Conservation (phyloP, 2,329 filamentous ascomycete genomes). For the Coleophoma eucalyptorum region DNA sequence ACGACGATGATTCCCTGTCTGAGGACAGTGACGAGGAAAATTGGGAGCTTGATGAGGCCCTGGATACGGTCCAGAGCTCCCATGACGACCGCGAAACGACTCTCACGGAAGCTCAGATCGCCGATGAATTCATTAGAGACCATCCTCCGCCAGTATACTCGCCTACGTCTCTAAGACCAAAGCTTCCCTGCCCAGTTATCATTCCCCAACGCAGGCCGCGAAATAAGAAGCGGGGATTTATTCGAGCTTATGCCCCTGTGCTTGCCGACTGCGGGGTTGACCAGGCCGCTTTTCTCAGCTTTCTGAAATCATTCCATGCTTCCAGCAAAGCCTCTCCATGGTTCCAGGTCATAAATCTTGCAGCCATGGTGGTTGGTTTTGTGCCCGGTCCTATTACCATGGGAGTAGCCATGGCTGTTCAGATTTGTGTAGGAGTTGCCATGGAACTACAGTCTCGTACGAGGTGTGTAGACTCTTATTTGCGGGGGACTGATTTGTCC, state of each 20-base stretch:
- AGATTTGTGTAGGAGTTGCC: slow-evolving; percentile 36
- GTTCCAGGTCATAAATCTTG: slow-evolving; percentile 37
- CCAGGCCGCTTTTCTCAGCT: slow-evolving; percentile 42
- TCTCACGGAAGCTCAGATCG: slow-evolving; percentile 6
- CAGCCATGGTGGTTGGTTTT: slow-evolving; percentile 33
- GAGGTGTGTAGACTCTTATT: slow-evolving; percentile 9
- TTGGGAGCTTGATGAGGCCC: slow-evolving; percentile 22
- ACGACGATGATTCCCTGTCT: slow-evolving; percentile 9
- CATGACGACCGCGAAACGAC: background rate
- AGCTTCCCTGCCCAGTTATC: slow-evolving; percentile 41
- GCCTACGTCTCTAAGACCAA: background rate
- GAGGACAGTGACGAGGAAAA: slow-evolving; percentile 20
- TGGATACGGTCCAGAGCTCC: background rate
- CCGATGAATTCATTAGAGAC: slow-evolving; percentile 12
- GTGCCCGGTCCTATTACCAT: slow-evolving; percentile 36
- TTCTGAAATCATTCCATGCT: slow-evolving; percentile 40
- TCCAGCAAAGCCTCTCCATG: slow-evolving; percentile 28
- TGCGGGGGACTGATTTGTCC: background rate
- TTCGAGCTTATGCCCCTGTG: slow-evolving; percentile 48
- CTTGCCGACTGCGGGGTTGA: slow-evolving; percentile 42
- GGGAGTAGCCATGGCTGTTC: slow-evolving; percentile 38
- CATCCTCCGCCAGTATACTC: slow-evolving; percentile 15
- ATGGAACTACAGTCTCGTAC: slow-evolving; percentile 28
- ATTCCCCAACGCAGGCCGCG: slow-evolving; percentile 48
- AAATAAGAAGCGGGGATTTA: slow-evolving; percentile 43